Base-by-base conservation (phyloP, 2,329 filamentous ascomycete species). In the Pseudogymnoascus destructans region DNA sequence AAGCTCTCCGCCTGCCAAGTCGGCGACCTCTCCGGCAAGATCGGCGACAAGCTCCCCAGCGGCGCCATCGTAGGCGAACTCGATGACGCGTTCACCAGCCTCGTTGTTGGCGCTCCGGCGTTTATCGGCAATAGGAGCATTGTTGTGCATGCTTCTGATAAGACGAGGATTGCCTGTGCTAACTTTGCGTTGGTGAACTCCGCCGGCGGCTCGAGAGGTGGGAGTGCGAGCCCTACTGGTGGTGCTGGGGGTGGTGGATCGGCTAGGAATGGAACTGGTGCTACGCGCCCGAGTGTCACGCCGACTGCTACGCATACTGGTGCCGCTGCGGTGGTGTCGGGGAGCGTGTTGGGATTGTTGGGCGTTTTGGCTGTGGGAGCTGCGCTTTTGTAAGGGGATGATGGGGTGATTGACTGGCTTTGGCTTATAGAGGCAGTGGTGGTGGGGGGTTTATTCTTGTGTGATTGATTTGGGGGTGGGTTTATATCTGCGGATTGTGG, bases 21-120 rank as follows among this genome's bases (percentile, higher is more conserved):
- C 9, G 87, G 88, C 63, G 87, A 92, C 69, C 75, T 90, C 59
- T 79, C 80, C 64, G 87, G 87, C 67, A 92, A 92, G 73, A 74
- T 85, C 66, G 86, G 86, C 61, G 0, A 8, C 2, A 27, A 27
- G 3, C 13, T 49, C 10, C 40, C 19, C 7, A n/a, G 13, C 5
- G 42, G 21, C 8, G n/a, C 5, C 2, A 27, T 10, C 21, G 2
- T 8, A n/a, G 42, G 23, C 3, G 4, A 7, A 3, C 3, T 27
- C 71, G 66, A 70, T 60, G 84, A 87, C 66, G 68, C 71, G 19
- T 87, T 76, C 66, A 72, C 77, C n/a, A 80, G 82, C 3, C 77
- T 81, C 30, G 65, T 72, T 42, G 67, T 74, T 11, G 77, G 75
- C 33, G 70, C 74, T 38, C 74, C 73, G 5, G 73, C 78, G 56